Evolutionary conservation across 257 asterid species (phyloP).

Genomic region (Mentha longifolia): DNA sequence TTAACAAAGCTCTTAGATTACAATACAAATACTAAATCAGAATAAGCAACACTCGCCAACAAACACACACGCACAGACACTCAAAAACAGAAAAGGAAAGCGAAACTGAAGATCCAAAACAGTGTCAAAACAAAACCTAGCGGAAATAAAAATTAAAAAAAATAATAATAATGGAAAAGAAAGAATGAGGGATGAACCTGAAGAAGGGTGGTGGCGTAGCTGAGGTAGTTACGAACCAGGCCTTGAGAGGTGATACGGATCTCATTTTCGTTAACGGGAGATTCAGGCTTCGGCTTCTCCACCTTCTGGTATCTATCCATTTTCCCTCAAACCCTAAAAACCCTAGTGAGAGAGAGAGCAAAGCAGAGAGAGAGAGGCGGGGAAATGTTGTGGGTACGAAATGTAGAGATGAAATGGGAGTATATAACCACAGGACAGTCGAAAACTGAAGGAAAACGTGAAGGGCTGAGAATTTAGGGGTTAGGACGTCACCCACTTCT

Average conservation of each 20-base stretch:
- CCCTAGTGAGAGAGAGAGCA: conserved; percentile 48
- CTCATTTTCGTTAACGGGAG: conserved; percentile 88
- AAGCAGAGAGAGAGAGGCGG: conserved; percentile 31
- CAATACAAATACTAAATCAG: not conserved
- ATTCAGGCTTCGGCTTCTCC: conserved; percentile 79
- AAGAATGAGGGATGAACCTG: conserved; percentile 50
- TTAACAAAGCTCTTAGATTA: not conserved
- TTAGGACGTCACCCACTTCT: not conserved
- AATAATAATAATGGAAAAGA: not conserved
- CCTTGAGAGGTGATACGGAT: conserved; percentile 95
- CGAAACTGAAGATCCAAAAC: not conserved
- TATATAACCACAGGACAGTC: not conserved
- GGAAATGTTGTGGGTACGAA: conserved; percentile 1
- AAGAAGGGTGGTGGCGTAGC: conserved; percentile 79
- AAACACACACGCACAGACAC: not conserved
- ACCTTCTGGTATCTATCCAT: conserved; percentile 95
- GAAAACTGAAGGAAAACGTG: not conserved
- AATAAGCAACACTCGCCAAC: not conserved
- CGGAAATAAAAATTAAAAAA: not conserved
- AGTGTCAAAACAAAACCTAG: not conserved
- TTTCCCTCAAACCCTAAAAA: conserved; percentile 45
- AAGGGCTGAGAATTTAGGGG: conserved; percentile 17
- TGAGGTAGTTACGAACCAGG: conserved; percentile 78
- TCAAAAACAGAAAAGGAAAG: not conserved
- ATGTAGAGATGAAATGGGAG: not conserved